Evolutionary conservation across 164 flowering plant genomes (phyloP).

Genomic region (Chloranthus sessilifolius): DNA sequence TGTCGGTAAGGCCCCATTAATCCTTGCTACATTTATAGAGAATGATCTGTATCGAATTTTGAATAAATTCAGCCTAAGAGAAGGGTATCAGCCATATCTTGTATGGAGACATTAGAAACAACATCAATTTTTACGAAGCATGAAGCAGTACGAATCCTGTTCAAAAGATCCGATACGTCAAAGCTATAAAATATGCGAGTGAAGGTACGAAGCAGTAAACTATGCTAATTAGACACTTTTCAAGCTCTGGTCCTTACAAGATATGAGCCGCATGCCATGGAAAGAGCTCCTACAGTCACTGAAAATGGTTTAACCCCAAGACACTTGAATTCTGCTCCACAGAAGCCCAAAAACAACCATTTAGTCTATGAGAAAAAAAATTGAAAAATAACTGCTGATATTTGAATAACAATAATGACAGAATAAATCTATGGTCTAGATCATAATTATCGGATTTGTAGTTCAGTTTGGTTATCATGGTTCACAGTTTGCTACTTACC

Average conservation of each 20-base stretch:
- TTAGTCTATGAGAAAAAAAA: not conserved
- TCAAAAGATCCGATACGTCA: not conserved
- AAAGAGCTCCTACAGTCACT: slow-evolving; percentile 24
- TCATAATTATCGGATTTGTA: too few relatives aligned
- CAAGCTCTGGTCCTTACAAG: slow-evolving; percentile 49
- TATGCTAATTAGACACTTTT: not conserved
- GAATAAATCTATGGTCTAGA: too few relatives aligned
- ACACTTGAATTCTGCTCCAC: slow-evolving; percentile 52
- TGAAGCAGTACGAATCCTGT: not conserved
- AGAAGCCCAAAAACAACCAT: not conserved
- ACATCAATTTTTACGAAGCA: too few relatives aligned
- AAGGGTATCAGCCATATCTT: too few relatives aligned
- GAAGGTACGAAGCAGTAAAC: not conserved
- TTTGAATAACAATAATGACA: not conserved
- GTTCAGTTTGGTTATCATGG: too few relatives aligned
- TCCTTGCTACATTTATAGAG: too few relatives aligned
- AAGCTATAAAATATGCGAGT: too few relatives aligned
- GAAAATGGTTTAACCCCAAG: slow-evolving; percentile 48
- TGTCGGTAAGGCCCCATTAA: too few relatives aligned
- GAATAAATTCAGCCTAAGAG: too few relatives aligned
- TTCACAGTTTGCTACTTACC: too few relatives aligned
- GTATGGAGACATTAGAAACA: too few relatives aligned
- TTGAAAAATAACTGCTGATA: not conserved
- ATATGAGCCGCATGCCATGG: slow-evolving; percentile 52
- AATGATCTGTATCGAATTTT: too few relatives aligned